These are phyloP conservation scores for Sporothrix brasiliensis DNA, from an alignment of 2,329 filamentous ascomycete genomes.

Conservation along the genomic window DNA sequence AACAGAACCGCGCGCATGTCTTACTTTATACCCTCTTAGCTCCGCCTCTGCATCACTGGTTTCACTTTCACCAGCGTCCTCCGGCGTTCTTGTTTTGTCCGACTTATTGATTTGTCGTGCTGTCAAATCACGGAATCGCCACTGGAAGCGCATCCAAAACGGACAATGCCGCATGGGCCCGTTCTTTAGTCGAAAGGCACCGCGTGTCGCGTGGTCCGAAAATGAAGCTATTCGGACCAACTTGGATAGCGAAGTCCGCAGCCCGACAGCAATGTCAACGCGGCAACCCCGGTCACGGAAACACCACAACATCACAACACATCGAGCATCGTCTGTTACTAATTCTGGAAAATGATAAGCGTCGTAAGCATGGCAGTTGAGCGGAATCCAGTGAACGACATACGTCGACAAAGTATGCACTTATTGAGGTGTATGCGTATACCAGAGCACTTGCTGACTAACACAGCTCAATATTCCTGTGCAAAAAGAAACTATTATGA, in stretches of 20 bases:
- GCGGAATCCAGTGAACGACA: not conserved
- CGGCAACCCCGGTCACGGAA: not conserved
- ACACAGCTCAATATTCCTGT: not conserved
- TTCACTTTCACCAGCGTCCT: not conserved
- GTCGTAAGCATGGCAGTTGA: too few relatives aligned
- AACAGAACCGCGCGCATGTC: too few relatives aligned
- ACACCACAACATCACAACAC: too few relatives aligned
- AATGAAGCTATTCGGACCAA: slow-evolving; percentile 26
- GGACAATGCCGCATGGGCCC: not conserved
- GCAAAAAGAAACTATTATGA: slow-evolving; percentile 1
- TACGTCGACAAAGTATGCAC: not conserved
- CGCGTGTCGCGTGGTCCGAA: not conserved
- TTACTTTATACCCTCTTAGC: not conserved
- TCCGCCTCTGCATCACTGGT: not conserved
- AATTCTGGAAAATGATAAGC: not conserved
- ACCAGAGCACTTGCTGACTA: not conserved
- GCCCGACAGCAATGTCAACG: not conserved
- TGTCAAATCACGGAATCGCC: not conserved
- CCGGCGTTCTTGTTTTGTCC: slow-evolving; percentile 4
- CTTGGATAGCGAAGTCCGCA: slow-evolving; percentile 20
- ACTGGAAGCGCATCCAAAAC: not conserved
- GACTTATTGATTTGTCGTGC: slow-evolving; percentile 14
- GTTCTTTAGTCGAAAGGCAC: not conserved
- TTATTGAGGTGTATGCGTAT: not conserved
- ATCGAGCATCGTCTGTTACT: not conserved